Base-by-base conservation (phyloP, 2,329 filamentous ascomycete genomes). In the Aspergillus floridensis region DNA sequence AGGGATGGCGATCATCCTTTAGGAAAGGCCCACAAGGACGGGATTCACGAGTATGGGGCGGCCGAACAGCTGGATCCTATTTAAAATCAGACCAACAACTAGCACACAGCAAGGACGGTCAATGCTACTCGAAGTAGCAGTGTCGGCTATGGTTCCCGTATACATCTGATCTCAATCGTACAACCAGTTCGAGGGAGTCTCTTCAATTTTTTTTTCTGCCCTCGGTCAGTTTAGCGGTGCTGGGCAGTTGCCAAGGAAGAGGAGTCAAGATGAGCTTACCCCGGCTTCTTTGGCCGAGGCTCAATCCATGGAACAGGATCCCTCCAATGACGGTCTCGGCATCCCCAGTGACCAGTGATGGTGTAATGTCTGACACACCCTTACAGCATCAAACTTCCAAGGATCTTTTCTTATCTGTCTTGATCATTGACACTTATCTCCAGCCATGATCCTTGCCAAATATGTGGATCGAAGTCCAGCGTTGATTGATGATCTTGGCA, bases 1-100 rank as follows among this genome's bases (percentile, higher is more conserved):
- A 60, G 59, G 57, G 44, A 59, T 61, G 57, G 41, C 60, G 63
- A 63, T 61, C 63, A 51, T 55, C 53, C 57, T 56, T 59, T 56
- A 49, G 46, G 63, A 63, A 63, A 63, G 64, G 59, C 56, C 63
- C 64, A 66, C 64, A 50, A 48, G 53, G 57, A 53, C 59, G 65
- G 65, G 59, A 65, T 65, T 54, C 52, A 63, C 65, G 58, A 61
- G 59, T 63, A 61, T 58, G 63, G 65, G 61, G 61, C 49, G 61
- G 24, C 64, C 64, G 63, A 65, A 53, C 48, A 50, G 55, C 49
- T 60, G 61, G 61, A 48, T 59, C 59, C 54, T 53, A 63, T 53
- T 61, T 5, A 46, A 55, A 29, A 48, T 31, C 4, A 19, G 48
- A 29, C 22, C 24, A n/a, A 5, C 41, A 22, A 47, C 41, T 3